Conservation (phyloP, 495 filamentous ascomycete genomes). For the Chaetomidium leptoderma region DNA sequence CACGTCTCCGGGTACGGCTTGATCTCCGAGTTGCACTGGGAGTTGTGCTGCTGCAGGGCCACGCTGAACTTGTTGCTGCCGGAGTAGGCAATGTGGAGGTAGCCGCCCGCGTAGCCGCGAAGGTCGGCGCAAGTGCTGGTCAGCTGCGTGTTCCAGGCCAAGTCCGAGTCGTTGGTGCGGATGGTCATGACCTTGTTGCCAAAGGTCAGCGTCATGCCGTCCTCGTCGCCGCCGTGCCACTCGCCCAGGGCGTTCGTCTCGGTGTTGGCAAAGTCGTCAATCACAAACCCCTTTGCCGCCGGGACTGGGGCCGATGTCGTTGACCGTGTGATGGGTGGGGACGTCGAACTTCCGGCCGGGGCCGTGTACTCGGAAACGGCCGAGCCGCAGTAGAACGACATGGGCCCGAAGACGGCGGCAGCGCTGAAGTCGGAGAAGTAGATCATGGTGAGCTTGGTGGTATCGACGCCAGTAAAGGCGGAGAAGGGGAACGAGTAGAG, state of each 20-base stretch:
- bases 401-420: conserved; percentile 51
- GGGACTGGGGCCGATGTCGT: conserved; percentile 50
- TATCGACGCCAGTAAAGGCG: conserved; percentile 49
- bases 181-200: conserved; percentile 52
- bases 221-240: conserved; percentile 68
- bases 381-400: conserved; percentile 57
- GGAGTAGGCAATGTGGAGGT: conserved; percentile 67
- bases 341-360: conserved; percentile 30
- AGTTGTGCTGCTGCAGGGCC: conserved; percentile 69
- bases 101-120: conserved; percentile 50
- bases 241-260: conserved; percentile 60
- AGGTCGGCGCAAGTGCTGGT: conserved; percentile 58
- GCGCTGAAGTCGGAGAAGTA: conserved; percentile 46
- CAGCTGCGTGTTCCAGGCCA: conserved; percentile 66
- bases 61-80: conserved; percentile 65
- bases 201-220: conserved; percentile 49
- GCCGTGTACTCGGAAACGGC: conserved; percentile 49
- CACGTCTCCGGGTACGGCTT: conserved; percentile 70
- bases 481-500: conserved; percentile 58
- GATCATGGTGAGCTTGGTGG: conserved; percentile 49
- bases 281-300: conserved; percentile 53
- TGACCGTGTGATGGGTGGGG: conserved; percentile 20
- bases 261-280: conserved; percentile 59
- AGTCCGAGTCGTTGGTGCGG: conserved; percentile 61
- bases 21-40: conserved; percentile 52